phyloP scores from a whole-genome alignment of 805 yeast genomes.

The Wickerhamomyces bisporus region DNA sequence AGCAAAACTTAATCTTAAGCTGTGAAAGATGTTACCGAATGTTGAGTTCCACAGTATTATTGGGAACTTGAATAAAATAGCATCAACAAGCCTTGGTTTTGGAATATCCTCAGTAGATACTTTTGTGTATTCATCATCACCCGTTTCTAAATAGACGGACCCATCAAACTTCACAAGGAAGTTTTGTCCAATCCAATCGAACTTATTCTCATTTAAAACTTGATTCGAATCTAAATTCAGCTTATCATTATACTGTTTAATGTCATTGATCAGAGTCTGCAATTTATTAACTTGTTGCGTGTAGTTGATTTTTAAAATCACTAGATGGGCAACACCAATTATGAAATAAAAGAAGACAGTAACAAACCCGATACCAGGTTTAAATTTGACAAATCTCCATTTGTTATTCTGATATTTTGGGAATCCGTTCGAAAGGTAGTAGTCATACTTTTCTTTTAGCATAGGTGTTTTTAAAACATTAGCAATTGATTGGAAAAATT shows the following conservation, averaged over 20 bases:
- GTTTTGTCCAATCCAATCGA: conserved; percentile 40
- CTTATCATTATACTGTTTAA: conserved; percentile 54
- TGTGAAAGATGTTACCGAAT: conserved; percentile 30
- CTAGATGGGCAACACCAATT: conserved; percentile 53
- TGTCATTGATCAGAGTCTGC: conserved; percentile 41
- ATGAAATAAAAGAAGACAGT: conserved; percentile 45
- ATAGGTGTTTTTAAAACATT: conserved; percentile 54
- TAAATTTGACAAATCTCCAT: conserved; percentile 58
- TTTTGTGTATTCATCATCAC: conserved; percentile 31
- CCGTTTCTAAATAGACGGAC: conserved; percentile 26
- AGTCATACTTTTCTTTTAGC: conserved; percentile 73
- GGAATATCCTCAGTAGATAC: conserved; percentile 44
- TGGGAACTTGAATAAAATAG: conserved; percentile 39
- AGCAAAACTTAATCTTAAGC: conserved; percentile 8
- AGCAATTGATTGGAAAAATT: conserved; percentile 71
- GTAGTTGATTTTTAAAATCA: conserved; percentile 45
- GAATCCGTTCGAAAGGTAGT: conserved; percentile 75
- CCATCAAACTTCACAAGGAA: conserved; percentile 53
- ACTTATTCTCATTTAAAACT: conserved; percentile 34
- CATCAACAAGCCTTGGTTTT: conserved; percentile 45
- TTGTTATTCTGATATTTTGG: conserved; percentile 75
- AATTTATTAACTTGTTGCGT: conserved; percentile 53
- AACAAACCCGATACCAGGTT: conserved; percentile 58
- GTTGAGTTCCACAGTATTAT: conserved; percentile 39
- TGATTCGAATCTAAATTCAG: conserved; percentile 44